Evolutionary conservation across 2,329 filamentous ascomycete species (phyloP).

Genomic region (Arthrobotrys pseudoclavata): DNA sequence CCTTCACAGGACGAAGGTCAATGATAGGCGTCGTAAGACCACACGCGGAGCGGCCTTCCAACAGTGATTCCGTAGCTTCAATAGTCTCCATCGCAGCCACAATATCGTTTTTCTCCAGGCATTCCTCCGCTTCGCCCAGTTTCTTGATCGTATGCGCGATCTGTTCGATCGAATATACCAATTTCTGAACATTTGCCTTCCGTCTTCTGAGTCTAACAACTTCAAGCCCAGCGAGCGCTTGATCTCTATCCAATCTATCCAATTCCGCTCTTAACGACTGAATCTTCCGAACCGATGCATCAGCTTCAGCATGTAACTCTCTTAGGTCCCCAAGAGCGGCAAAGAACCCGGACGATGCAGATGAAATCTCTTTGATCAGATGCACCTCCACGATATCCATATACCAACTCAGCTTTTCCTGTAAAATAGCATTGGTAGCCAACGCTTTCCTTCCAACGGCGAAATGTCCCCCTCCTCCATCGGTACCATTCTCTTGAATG

Average conservation of each 20-base stretch:
- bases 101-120: slow-evolving; percentile 86
- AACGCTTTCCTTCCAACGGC: slow-evolving; percentile 80
- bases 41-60: slow-evolving; percentile 64
- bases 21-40: slow-evolving; percentile 55
- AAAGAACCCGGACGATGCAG: slow-evolving; percentile 95
- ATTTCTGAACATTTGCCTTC: slow-evolving; percentile 84
- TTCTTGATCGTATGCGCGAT: slow-evolving; percentile 82
- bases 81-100: slow-evolving; percentile 84
- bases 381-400: slow-evolving; percentile 99
- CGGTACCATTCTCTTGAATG: slow-evolving; percentile 64
- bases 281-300: slow-evolving; percentile 89
- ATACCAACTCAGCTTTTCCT: slow-evolving; percentile 99
- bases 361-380: slow-evolving; percentile 94
- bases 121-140: slow-evolving; percentile 80
- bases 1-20: slow-evolving; percentile 72
- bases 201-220: slow-evolving; percentile 85
- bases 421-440: slow-evolving; percentile 94
- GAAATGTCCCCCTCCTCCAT: slow-evolving; percentile 27
- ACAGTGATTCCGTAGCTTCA: slow-evolving; percentile 79
- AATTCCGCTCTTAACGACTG: slow-evolving; percentile 84
- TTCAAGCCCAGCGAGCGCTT: slow-evolving; percentile 85
- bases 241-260: slow-evolving; percentile 83
- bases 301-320: slow-evolving; percentile 90
- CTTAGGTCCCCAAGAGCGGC: slow-evolving; percentile 90
- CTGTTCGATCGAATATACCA: slow-evolving; percentile 86